Conservation (phyloP, 192 early-diverging fungal species). For the Coemansia sp. region DNA sequence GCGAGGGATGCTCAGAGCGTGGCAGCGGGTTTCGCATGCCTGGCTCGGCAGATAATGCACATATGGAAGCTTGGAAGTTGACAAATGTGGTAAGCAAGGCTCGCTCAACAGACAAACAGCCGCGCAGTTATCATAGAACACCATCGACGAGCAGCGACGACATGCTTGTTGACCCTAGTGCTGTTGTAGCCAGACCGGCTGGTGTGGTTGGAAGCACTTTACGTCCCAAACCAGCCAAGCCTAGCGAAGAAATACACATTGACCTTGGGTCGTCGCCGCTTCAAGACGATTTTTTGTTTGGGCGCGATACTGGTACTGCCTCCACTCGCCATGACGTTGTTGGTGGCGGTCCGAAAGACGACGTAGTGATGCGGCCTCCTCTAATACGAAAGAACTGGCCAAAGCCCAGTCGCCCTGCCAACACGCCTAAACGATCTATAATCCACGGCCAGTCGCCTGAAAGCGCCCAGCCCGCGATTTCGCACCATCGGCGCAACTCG, state of each 20-base stretch:
- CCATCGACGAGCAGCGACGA: conserved; percentile 12
- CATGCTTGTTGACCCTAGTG: conserved; percentile 10
- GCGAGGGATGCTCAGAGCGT: not conserved
- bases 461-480: not conserved
- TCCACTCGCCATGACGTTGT: not conserved
- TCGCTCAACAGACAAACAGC: not conserved
- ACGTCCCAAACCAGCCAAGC: not conserved
- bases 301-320: not conserved
- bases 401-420: not conserved
- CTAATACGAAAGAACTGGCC: not conserved
- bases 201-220: not conserved
- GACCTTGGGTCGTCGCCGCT: conserved; percentile 22
- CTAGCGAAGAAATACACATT: not conserved
- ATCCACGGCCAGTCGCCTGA: not conserved
- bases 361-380: not conserved
- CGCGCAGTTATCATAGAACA: not conserved
- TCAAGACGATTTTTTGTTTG: conserved; percentile 11
- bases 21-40: conserved; percentile 11
- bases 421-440: not conserved
- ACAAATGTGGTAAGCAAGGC: not conserved
- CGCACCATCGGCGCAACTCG: conserved; percentile 16
- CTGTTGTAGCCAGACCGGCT: not conserved
- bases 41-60: not conserved
- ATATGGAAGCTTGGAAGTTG: not conserved
- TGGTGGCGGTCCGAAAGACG: not conserved